Base-by-base conservation (phyloP, 2,329 filamentous ascomycete genomes). In the Incumbomyces delicatus region DNA sequence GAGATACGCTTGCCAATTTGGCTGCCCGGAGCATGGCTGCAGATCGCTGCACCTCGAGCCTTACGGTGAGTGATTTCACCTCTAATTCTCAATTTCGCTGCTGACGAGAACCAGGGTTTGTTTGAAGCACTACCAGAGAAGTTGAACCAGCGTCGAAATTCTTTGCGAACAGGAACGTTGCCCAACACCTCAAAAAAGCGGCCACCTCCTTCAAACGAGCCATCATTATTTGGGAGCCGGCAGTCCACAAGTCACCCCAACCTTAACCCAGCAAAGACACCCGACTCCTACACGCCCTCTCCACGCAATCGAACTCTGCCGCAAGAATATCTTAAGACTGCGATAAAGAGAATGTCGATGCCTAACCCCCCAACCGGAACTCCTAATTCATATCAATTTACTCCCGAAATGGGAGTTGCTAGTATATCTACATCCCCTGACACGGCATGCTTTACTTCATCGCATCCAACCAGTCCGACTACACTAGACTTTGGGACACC, bases 21-120 rank as follows among this genome's bases (percentile, higher is more conserved):
- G 84, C 88, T 2, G 81, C 85, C 57, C 83, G 84, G 58, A 95
- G 88, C 60, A 76, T 94, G 73, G 88, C 89, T 31, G 92, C 92
- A 2, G 87, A 95, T 61, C 76, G 87, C 51, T 92, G 94, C 58
- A 87, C 85, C 1, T 75, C 73, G 38, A 83, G 86, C 34, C 73
- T 98, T 22, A 77, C 80, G 61, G 87, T 90, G 73, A 63, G 78
- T 67, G 3, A 37, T 16, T 41, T 12, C 42, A 6, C 27, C 18
- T 6, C 12, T 16, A 39, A 37, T 53, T 49, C 37, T 50, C 35
- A 31, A 48, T 34, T 12, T 12, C n/a, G 36, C 7, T 58, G 32
- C 42, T 46, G 18, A 46, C 27, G 6, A 14, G 6, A 29, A 43
- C 3, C 57, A 92, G 86, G 74, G 74, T 41, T 74, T 95, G 6